Evolutionary conservation across 495 filamentous ascomycete species (phyloP).

Genomic region (Penicillium longicatenatum): DNA sequence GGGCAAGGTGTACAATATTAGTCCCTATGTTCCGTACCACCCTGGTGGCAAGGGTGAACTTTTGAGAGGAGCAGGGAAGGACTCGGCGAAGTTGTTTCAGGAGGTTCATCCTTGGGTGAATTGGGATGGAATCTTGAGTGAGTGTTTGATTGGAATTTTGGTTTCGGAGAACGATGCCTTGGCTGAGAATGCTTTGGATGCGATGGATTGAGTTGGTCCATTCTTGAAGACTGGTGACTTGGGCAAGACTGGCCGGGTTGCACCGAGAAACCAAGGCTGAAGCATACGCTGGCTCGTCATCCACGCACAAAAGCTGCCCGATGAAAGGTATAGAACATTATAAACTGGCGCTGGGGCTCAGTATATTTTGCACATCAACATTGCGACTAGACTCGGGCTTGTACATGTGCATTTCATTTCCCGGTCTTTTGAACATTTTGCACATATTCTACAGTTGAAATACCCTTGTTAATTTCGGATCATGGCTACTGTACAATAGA

Average conservation of each 20-base stretch:
- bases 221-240: no score
- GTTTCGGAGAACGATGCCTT: slow-evolving; percentile 72
- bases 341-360: background rate
- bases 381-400: background rate
- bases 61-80: slow-evolving; percentile 72
- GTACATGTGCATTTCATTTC: background rate
- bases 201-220: slow-evolving; percentile 62
- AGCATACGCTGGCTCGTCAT: background rate
- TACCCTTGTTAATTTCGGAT: background rate
- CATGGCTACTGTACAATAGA: background rate
- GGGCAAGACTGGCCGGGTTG: no score
- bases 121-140: slow-evolving; percentile 87
- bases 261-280: no score
- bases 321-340: background rate
- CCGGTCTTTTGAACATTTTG: background rate
- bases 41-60: slow-evolving; percentile 89
- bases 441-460: background rate
- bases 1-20: slow-evolving; percentile 91
- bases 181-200: slow-evolving; percentile 56
- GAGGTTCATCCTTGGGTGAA: slow-evolving; percentile 98
- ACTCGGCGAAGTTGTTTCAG: slow-evolving; percentile 74
- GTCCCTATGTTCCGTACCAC: slow-evolving; percentile 86
- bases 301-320: background rate
- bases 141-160: slow-evolving; percentile 82
- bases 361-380: background rate